phyloP scores from a whole-genome alignment of 169 alveolate species.

The Neospora caninum region DNA sequence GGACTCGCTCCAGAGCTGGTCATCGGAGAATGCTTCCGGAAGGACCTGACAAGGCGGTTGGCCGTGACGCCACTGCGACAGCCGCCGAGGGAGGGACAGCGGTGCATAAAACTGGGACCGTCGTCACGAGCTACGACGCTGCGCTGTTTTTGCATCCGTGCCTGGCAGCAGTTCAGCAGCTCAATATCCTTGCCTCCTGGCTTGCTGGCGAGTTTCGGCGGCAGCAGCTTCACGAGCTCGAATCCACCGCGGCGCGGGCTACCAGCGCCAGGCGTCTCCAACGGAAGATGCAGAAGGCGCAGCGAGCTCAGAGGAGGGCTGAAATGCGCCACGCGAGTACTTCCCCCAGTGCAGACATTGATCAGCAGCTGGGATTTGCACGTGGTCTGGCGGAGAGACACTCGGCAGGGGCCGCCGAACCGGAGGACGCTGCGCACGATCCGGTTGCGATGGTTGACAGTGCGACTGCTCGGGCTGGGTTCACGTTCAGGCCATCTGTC shows the following conservation, averaged over 20 bases:
- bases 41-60: too few species aligned
- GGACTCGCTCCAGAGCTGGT: too few species aligned
- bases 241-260: constrained; percentile 29
- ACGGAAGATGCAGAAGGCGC: not conserved
- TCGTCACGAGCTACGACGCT: constrained; percentile 22
- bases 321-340: not conserved
- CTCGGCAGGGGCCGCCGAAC: too few species aligned
- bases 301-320: not conserved
- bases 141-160: constrained; percentile 29
- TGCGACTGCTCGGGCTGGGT: too few species aligned
- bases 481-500: too few species aligned
- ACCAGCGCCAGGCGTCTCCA: not conserved
- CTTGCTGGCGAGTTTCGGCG: constrained; percentile 39
- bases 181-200: constrained; percentile 43
- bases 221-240: not conserved
- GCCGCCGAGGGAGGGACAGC: not conserved
- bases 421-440: too few species aligned
- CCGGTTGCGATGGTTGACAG: too few species aligned
- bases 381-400: too few species aligned
- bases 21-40: too few species aligned
- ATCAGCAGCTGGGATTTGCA: too few species aligned
- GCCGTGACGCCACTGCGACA: too few species aligned
- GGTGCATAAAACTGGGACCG: not conserved
- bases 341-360: too few species aligned
- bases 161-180: constrained; percentile 34